Conservation (phyloP, 768 basidiomycete genomes). For the Lentinus tigrinus region DNA sequence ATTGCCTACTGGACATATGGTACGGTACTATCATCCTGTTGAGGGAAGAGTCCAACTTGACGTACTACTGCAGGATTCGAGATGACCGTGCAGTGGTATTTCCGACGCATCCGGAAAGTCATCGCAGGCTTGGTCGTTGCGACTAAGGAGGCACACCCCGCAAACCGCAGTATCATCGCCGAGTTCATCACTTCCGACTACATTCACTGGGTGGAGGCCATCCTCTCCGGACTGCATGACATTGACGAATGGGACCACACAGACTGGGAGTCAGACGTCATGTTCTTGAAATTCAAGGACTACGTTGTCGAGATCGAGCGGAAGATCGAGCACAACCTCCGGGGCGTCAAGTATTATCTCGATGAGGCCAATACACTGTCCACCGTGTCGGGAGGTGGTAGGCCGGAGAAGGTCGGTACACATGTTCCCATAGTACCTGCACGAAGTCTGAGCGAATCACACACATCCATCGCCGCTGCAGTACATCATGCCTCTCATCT, state of each 20-base stretch:
- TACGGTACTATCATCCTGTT: slow-evolving; percentile 23
- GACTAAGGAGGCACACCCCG: slow-evolving; percentile 1
- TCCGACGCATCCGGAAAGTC: slow-evolving; percentile 13
- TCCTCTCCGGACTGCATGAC: slow-evolving; percentile 12
- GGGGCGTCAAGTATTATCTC: slow-evolving; percentile 28
- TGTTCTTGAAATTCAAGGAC: slow-evolving; percentile 18
- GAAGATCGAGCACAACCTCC: slow-evolving; percentile 25
- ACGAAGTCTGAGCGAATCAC: no score
- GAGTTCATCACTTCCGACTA: slow-evolving; percentile 19
- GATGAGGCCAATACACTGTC: slow-evolving; percentile 28
- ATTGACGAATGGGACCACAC: neutral
- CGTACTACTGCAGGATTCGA: slow-evolving; percentile 9
- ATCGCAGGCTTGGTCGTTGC: slow-evolving; percentile 3
- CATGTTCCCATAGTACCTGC: no score
- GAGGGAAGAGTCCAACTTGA: neutral
- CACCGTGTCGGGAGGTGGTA: slow-evolving; percentile 31
- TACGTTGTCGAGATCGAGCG: slow-evolving; percentile 27
- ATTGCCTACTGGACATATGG: slow-evolving; percentile 33
- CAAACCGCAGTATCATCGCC: slow-evolving; percentile 23
- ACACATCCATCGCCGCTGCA: neutral
- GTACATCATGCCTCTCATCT: slow-evolving; percentile 3
- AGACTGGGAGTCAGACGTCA: slow-evolving; percentile 9
- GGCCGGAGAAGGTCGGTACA: slow-evolving; percentile 32
- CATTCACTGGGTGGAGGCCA: slow-evolving; percentile 2
- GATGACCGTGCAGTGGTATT: slow-evolving; percentile 17